Evolutionary conservation across 2,329 filamentous ascomycete genomes (phyloP).

Genomic region (Pestalotiopsis sp.): DNA sequence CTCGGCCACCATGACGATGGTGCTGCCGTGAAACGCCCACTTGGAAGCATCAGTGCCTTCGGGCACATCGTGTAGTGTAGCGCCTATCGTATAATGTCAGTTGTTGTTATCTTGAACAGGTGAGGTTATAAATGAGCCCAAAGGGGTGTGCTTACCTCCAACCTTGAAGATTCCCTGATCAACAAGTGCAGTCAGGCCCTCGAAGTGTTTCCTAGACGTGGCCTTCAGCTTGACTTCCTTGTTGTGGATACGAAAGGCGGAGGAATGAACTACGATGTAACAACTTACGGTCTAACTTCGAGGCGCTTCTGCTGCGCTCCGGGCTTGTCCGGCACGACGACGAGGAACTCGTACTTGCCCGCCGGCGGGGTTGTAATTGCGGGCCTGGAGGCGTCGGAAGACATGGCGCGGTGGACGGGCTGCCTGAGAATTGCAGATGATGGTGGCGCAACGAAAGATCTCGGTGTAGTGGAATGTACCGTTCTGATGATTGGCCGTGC

Average conservation of each 20-base stretch:
- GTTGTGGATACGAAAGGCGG: background rate
- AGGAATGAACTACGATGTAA: no score
- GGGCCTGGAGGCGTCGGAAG: constrained; percentile 10
- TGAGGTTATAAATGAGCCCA: background rate
- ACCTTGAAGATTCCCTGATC: constrained; percentile 63
- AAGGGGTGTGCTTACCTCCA: constrained; percentile 56
- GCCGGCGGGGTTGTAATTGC: constrained; percentile 16
- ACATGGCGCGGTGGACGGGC: constrained; percentile 1
- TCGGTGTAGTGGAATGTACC: background rate
- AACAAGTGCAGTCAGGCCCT: constrained; percentile 52
- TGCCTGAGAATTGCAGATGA: background rate
- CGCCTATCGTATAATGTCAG: constrained; percentile 46
- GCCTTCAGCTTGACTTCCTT: background rate
- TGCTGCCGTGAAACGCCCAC: constrained; percentile 74
- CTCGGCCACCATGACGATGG: constrained; percentile 67
- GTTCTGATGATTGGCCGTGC: background rate
- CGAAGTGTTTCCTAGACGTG: constrained; percentile 54
- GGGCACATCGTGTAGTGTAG: constrained; percentile 67
- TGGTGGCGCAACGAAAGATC: background rate
- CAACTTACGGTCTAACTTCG: constrained; percentile 58
- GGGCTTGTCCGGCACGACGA: constrained; percentile 69
- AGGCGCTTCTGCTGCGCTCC: constrained; percentile 63
- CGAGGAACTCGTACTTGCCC: constrained; percentile 60
- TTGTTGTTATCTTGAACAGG: constrained; percentile 9
- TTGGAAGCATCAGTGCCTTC: constrained; percentile 59